These are phyloP conservation scores for Kockovaella imperatae DNA, from an alignment of 768 basidiomycete species.

Conservation along the genomic window DNA sequence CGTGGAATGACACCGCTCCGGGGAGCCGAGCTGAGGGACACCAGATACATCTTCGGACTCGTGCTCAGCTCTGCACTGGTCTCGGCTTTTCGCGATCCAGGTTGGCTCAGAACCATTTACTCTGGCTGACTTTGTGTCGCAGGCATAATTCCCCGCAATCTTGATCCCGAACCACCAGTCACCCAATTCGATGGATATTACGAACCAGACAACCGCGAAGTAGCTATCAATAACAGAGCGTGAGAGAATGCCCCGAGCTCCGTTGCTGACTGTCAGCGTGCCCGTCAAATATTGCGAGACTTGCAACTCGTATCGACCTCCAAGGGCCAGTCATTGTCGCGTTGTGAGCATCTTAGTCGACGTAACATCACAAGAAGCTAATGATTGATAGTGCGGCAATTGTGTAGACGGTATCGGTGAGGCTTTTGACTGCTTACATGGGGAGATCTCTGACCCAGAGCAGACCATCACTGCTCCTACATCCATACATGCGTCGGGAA, in stretches of 20 bases:
- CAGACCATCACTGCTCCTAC: conserved; percentile 47
- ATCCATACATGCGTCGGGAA: conserved; percentile 92
- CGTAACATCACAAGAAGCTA: conserved; percentile 1
- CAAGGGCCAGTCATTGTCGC: conserved; percentile 90
- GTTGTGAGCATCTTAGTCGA: conserved; percentile 54
- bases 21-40: conserved; percentile 17
- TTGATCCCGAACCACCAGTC: conserved; percentile 79
- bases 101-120: conserved; percentile 20
- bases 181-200: conserved; percentile 52
- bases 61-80: conserved; percentile 24
- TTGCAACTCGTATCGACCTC: conserved; percentile 85
- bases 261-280: conserved; percentile 52
- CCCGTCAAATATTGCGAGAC: conserved; percentile 90
- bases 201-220: conserved; percentile 60
- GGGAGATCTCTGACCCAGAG: neutral
- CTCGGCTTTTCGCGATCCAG: conserved; percentile 31
- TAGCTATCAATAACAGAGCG: conserved; percentile 70
- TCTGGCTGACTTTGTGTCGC: conserved; percentile 50
- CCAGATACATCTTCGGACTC: conserved; percentile 29
- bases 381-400: conserved; percentile 69
- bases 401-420: conserved; percentile 95
- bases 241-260: conserved; percentile 48
- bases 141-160: conserved; percentile 77
- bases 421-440: conserved; percentile 72
- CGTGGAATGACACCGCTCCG: conserved; percentile 48